Evolutionary conservation across 2,329 filamentous ascomycete genomes (phyloP), one percentile per base, ranked within the genome.

Genomic region (Clarireedia sp.): DNA sequence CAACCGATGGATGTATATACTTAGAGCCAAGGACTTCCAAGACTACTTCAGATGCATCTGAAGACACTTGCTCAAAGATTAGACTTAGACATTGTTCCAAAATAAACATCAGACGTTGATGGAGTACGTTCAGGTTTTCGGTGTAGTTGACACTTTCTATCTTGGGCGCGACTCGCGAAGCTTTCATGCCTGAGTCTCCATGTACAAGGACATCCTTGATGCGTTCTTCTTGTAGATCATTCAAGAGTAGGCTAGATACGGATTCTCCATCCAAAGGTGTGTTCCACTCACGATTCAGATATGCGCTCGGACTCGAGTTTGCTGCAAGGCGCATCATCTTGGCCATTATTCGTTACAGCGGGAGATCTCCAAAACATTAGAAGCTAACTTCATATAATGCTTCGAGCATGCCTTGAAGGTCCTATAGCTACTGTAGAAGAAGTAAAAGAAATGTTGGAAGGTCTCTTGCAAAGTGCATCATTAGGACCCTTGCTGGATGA

Each of bases 11-110:
- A 12, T 23, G 33, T 54, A 54, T 54, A 49, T 54, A 54, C 24
- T 6, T 17, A 33, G 26, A 7, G 51, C 51, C 51, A 54, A 54
- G 44, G 21, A 41, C 17, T 36, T 36, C 45, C 36, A 49, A 41
- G 23, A 8, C 40, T 49, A 49, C 45, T 43, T 49, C 45, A 54
- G 51, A 49, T 43, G 24, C 36, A 26, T 43, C 37, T 36, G 37
- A 49, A 49, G 36, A 16, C 19, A 9, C 16, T n/a, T 21, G 3
- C 8, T 44, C 41, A 14, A 43, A 43, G 12, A 54, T 54, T 16
- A 17, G 17, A 49, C 23, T 48, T 10, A 14, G 37, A 21, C 2
- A 16, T 19, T 7, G 14, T 48, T 48, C 33, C 50, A 40, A 53
- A 54, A 48, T 23, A 9, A 40, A 29, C 19, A 48, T 40, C 19